Percentiles rank a stretch among this genome's conserved stretches.
These are phyloP conservation scores for Tephrocybe sp. DNA, from an alignment of 768 basidiomycete genomes.

Conservation along the genomic window DNA sequence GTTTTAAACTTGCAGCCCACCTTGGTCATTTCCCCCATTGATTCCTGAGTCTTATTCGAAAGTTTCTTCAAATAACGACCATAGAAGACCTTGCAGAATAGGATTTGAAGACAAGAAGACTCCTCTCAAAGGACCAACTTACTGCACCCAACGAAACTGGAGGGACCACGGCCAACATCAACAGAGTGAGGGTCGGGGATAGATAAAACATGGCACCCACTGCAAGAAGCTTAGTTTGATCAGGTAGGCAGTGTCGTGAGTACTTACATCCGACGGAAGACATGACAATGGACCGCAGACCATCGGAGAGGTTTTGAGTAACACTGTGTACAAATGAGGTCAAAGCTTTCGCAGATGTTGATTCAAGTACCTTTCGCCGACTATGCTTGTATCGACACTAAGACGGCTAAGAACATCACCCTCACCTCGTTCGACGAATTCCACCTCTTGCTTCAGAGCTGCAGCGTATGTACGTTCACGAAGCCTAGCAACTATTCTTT, in stretches of 20 bases:
- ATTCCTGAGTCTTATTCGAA: conserved; percentile 90
- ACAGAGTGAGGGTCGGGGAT: conserved; percentile 80
- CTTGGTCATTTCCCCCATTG: conserved; percentile 93
- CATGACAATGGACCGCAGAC: conserved; percentile 83
- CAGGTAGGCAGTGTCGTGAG: background rate
- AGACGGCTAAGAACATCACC: conserved; percentile 93
- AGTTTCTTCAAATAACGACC: conserved; percentile 93
- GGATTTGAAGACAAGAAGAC: background rate
- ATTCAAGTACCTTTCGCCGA: conserved; percentile 77
- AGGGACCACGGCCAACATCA: conserved; percentile 93
- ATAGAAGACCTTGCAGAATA: conserved; percentile 76
- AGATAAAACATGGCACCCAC: conserved; percentile 96
- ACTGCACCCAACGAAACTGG: conserved; percentile 86
- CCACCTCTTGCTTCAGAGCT: conserved; percentile 87
- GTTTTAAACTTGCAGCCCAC: conserved; percentile 30
- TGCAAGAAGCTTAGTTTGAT: conserved; percentile 22
- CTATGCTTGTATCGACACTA: conserved; percentile 88
- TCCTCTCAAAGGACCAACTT: conserved; percentile 20
- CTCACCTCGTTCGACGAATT: conserved; percentile 89
- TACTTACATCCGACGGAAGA: conserved; percentile 88
- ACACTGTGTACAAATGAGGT: conserved; percentile 42
- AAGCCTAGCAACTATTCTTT: conserved; percentile 87
- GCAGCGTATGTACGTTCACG: conserved; percentile 82
- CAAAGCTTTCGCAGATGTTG: background rate
- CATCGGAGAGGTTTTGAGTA: conserved; percentile 80